Conservation (phyloP, 2,329 filamentous ascomycete genomes). For the Aspergillus viridinutans region DNA sequence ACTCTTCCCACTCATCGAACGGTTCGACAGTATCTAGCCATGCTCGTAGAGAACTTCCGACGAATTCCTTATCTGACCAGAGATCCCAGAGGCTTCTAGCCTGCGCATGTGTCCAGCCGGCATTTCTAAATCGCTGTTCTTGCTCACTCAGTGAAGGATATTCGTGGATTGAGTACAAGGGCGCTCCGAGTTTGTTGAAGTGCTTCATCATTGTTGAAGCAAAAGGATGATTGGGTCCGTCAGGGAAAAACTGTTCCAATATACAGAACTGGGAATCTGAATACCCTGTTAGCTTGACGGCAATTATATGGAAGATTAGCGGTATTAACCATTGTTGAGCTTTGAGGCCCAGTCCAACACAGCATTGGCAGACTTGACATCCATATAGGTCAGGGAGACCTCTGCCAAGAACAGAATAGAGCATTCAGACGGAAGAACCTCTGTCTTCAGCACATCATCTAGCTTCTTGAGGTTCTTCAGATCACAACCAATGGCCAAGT, state of each 20-base stretch:
- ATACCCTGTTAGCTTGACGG: slow-evolving; percentile 3
- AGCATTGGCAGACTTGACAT: slow-evolving; percentile 64
- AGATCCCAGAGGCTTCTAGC: slow-evolving; percentile 74
- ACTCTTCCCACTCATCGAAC: slow-evolving; percentile 97
- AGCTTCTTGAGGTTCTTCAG: slow-evolving; percentile 64
- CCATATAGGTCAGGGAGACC: slow-evolving; percentile 89
- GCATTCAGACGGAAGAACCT: slow-evolving; percentile 56
- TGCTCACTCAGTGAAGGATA: slow-evolving; percentile 68
- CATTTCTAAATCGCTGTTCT: slow-evolving; percentile 58
- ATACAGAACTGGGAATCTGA: slow-evolving; percentile 71
- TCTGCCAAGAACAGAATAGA: slow-evolving; percentile 79
- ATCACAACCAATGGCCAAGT: slow-evolving; percentile 78
- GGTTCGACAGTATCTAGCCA: slow-evolving; percentile 68
- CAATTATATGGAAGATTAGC: background rate
- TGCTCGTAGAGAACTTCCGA: slow-evolving; percentile 56
- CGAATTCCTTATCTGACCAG: slow-evolving; percentile 68
- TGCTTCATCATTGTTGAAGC: slow-evolving; percentile 79
- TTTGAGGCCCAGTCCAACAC: slow-evolving; percentile 74
- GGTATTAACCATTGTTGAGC: slow-evolving; percentile 59
- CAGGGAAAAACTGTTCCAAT: slow-evolving; percentile 79
- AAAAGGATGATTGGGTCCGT: slow-evolving; percentile 75
- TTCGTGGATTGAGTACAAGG: slow-evolving; percentile 66
- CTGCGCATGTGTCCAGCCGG: slow-evolving; percentile 64
- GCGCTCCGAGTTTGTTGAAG: slow-evolving; percentile 75
- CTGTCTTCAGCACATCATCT: slow-evolving; percentile 53